Evolutionary conservation across 306 rosid species (phyloP).

Genomic region (Vigna radiata): DNA sequence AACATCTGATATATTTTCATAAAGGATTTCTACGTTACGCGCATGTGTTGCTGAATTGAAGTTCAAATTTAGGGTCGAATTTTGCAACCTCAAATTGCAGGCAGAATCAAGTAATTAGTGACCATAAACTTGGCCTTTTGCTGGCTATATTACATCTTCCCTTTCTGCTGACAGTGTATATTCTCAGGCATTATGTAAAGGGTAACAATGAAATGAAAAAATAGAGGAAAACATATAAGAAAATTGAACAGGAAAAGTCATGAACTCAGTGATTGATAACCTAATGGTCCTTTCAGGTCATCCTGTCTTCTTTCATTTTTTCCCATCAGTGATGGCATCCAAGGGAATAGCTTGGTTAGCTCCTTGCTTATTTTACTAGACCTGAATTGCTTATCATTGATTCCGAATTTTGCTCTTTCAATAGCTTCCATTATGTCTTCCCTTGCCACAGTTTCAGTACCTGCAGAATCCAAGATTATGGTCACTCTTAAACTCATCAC

Average conservation of each 20-base stretch:
- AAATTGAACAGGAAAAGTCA: conserved; percentile 36
- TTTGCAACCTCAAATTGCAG: not conserved
- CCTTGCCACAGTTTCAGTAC: conserved; percentile 77
- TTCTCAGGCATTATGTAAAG: conserved; percentile 9
- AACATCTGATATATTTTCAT: too few species aligned
- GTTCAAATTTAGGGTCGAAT: too few species aligned
- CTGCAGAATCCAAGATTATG: conserved; percentile 51
- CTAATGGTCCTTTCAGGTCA: conserved; percentile 70
- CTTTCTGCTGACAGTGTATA: not conserved
- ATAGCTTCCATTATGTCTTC: conserved; percentile 94
- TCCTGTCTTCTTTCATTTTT: conserved; percentile 61
- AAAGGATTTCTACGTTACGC: too few species aligned
- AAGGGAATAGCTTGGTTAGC: conserved; percentile 79
- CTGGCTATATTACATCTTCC: conserved; percentile 13
- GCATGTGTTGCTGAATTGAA: too few species aligned
- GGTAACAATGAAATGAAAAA: conserved; percentile 23
- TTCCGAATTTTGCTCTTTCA: conserved; percentile 93
- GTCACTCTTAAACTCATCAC: not conserved
- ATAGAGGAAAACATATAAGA: not conserved
- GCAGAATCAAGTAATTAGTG: not conserved
- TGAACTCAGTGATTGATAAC: conserved; percentile 83
- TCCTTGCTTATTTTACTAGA: conserved; percentile 71
- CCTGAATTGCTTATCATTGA: conserved; percentile 66
- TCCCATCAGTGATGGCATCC: conserved; percentile 84
- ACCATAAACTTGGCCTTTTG: not conserved